phyloP scores from a whole-genome alignment of 2,329 filamentous ascomycete species.

The Sporothrix brunneoviolacea region DNA sequence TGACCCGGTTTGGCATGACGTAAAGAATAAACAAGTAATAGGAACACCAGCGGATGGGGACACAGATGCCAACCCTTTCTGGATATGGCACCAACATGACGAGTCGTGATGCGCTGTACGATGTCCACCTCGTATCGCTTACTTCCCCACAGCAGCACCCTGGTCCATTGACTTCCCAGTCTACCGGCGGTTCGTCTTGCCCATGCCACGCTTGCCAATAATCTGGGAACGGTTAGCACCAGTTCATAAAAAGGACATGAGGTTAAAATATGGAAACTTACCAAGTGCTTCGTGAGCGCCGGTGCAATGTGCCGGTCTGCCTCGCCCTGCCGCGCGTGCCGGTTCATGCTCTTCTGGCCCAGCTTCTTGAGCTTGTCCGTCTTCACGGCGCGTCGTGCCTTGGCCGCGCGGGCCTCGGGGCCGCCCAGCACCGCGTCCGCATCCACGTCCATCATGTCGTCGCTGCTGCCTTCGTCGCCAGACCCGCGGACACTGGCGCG shows the following conservation, averaged over 20 bases:
- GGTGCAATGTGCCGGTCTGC: slow-evolving; percentile 84
- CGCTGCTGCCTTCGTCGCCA: slow-evolving; percentile 59
- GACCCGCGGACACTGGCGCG: slow-evolving; percentile 39
- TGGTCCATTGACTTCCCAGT: neutral
- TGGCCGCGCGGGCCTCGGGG: slow-evolving; percentile 40
- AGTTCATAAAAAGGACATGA: neutral
- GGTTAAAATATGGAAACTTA: slow-evolving; percentile 41
- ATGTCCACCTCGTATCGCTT: too few relatives aligned
- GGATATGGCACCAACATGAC: too few relatives aligned
- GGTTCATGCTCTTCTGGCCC: slow-evolving; percentile 96
- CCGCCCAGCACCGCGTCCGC: slow-evolving; percentile 36
- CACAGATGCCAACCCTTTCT: too few relatives aligned
- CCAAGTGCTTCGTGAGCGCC: slow-evolving; percentile 81
- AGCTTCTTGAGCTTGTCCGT: slow-evolving; percentile 79
- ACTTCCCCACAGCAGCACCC: too few relatives aligned
- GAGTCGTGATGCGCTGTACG: too few relatives aligned
- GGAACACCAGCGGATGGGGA: too few relatives aligned
- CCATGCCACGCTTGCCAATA: slow-evolving; percentile 86
- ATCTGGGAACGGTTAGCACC: slow-evolving; percentile 47
- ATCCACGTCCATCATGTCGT: slow-evolving; percentile 72
- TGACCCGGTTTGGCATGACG: too few relatives aligned
- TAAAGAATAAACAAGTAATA: too few relatives aligned
- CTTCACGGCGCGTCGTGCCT: slow-evolving; percentile 65
- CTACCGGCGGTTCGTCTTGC: slow-evolving; percentile 73
- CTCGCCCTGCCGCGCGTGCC: slow-evolving; percentile 94